Conservation (phyloP, 768 basidiomycete species). For the Hericium erinaceus region DNA sequence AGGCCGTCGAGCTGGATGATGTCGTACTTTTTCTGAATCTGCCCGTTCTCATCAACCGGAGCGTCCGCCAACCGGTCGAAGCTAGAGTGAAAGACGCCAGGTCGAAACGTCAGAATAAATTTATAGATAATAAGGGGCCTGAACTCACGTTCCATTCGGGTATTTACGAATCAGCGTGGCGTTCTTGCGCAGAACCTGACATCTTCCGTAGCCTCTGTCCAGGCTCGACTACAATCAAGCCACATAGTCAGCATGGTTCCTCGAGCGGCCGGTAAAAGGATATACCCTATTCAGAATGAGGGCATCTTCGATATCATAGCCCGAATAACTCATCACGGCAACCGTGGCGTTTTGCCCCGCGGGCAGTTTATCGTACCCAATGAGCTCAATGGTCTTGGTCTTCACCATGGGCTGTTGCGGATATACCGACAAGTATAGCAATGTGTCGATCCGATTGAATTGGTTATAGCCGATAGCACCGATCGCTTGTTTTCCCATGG, state of each 20-base stretch:
- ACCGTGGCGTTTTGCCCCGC: constrained; percentile 98
- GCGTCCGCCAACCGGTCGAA: constrained; percentile 94
- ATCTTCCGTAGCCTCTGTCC: constrained; percentile 95
- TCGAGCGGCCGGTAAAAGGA: neutral
- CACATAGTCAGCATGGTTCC: neutral
- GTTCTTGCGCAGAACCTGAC: constrained; percentile 95
- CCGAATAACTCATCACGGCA: constrained; percentile 98
- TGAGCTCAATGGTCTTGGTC: constrained; percentile 94
- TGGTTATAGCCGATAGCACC: constrained; percentile 98
- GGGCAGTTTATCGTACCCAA: constrained; percentile 93
- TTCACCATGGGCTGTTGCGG: constrained; percentile 99
- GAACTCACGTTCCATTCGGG: constrained; percentile 88
- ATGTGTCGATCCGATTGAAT: constrained; percentile 92
- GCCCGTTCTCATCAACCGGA: constrained; percentile 74
- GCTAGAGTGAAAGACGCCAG: constrained; percentile 27
- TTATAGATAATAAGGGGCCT: no score
- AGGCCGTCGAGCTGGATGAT: constrained; percentile 91
- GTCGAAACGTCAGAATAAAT: no score
- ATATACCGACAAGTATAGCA: constrained; percentile 95
- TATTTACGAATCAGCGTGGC: constrained; percentile 91
- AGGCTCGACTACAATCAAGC: constrained; percentile 61
- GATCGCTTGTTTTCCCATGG: constrained; percentile 99
- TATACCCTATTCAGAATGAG: constrained; percentile 82
- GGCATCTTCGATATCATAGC: constrained; percentile 99
- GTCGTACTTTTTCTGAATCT: constrained; percentile 74